A percentile compares a stretch with the other conserved stretches of the same genome.
phyloP scores from a whole-genome alignment of 768 basidiomycete genomes.

The Pholiota microspora region DNA sequence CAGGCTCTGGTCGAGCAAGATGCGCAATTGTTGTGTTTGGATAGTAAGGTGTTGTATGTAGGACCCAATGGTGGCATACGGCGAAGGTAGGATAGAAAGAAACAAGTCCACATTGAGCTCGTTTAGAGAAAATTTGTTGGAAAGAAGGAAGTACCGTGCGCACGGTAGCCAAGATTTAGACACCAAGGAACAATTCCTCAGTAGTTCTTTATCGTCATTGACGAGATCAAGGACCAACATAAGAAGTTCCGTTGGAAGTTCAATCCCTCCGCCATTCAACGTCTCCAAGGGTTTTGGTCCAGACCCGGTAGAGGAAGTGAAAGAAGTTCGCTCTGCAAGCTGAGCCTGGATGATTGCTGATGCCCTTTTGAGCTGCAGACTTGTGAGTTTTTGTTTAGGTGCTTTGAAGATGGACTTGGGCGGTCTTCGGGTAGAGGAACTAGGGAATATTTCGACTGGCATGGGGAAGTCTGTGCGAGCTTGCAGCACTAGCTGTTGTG shows the following conservation, averaged over 20 bases:
- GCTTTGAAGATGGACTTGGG: conserved; percentile 4
- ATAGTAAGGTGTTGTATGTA: conserved; percentile 2
- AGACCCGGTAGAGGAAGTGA: not conserved
- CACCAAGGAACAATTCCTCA: not conserved
- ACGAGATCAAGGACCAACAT: not conserved
- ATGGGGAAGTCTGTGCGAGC: not conserved
- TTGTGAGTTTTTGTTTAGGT: not conserved
- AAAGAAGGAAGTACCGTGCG: conserved; percentile 3
- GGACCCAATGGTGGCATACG: not conserved
- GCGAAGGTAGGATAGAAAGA: not conserved
- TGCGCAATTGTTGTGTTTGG: not conserved
- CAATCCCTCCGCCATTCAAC: not conserved
- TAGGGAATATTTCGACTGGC: not conserved
- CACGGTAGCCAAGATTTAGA: conserved; percentile 3
- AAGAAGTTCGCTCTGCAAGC: not conserved
- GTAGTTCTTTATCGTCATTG: not conserved
- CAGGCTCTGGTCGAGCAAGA: not conserved
- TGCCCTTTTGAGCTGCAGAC: not conserved
- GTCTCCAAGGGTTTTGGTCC: not conserved
- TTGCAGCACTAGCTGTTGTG: not conserved
- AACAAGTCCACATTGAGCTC: not conserved
- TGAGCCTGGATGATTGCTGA: not conserved
- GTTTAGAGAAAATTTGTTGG: not conserved
- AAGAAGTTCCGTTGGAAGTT: conserved; percentile 1
- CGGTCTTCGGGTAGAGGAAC: not conserved